Conservation (phyloP, 2,329 filamentous ascomycete genomes). For the Ceratocystis diversiconidia region DNA sequence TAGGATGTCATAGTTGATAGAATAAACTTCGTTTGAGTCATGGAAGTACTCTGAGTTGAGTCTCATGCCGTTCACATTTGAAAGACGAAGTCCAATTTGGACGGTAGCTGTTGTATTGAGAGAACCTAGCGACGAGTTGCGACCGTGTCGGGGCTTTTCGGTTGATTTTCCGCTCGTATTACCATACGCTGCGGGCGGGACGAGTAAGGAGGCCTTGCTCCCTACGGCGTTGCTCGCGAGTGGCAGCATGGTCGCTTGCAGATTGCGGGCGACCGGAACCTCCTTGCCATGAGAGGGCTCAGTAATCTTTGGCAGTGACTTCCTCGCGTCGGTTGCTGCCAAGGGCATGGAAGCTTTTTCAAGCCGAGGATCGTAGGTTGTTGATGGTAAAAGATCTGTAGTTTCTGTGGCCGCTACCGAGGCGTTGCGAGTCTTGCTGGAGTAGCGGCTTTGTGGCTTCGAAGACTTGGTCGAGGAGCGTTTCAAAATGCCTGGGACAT, state of each 20-base stretch:
- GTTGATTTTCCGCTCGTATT: not conserved
- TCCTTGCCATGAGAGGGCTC: not conserved
- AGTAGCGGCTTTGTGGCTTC: not conserved
- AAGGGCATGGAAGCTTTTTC: not conserved
- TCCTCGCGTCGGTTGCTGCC: not conserved
- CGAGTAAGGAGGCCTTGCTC: not conserved
- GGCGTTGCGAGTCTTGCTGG: not conserved
- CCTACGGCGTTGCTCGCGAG: not conserved
- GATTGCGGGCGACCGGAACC: not conserved
- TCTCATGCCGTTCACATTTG: slow-evolving; percentile 40
- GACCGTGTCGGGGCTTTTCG: slow-evolving; percentile 30
- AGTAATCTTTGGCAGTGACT: not conserved
- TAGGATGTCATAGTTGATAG: slow-evolving; percentile 24
- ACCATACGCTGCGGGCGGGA: slow-evolving; percentile 11
- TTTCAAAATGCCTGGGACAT: not conserved
- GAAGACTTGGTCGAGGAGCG: slow-evolving; percentile 1
- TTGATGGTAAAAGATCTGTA: slow-evolving; percentile 8
- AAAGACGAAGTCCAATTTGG: slow-evolving; percentile 56
- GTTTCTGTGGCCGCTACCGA: not conserved
- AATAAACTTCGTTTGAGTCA: slow-evolving; percentile 28
- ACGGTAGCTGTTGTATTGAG: slow-evolving; percentile 53
- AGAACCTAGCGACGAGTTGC: slow-evolving; percentile 38
- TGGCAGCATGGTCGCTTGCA: not conserved
- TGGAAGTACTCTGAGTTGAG: slow-evolving; percentile 24
- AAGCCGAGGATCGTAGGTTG: slow-evolving; percentile 5